A percentile compares a stretch with the other conserved stretches of the same genome.
phyloP scores from a whole-genome alignment of 1,284 basidiomycete species.

The Mrakiaceae sp. region DNA sequence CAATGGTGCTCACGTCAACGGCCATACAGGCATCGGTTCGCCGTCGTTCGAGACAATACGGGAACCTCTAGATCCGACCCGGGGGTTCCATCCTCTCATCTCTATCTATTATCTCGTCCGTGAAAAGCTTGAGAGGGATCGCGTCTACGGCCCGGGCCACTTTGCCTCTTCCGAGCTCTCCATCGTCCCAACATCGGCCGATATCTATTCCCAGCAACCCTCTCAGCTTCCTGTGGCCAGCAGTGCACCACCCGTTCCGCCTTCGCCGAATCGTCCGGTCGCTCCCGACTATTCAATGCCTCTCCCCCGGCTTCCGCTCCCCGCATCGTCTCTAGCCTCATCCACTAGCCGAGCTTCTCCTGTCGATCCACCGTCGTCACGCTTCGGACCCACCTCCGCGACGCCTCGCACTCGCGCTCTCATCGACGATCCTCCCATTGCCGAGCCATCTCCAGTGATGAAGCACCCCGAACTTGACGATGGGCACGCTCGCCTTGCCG shows the following conservation, averaged over 20 bases:
- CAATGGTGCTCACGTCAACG: not conserved
- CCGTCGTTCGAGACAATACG: slow-evolving; percentile 20
- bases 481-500: slow-evolving; percentile 39
- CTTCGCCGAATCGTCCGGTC: slow-evolving; percentile 18
- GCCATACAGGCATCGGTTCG: slow-evolving; percentile 10
- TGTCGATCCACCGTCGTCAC: slow-evolving; percentile 22
- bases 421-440: slow-evolving; percentile 18
- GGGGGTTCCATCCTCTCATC: slow-evolving; percentile 86
- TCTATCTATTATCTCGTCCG: slow-evolving; percentile 93
- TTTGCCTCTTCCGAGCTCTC: slow-evolving; percentile 84
- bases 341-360: slow-evolving; percentile 6
- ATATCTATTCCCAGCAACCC: slow-evolving; percentile 14
- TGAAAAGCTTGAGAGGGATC: slow-evolving; percentile 89
- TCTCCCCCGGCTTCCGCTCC: slow-evolving; percentile 65
- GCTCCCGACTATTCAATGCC: slow-evolving; percentile 60
- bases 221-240: slow-evolving; percentile 13
- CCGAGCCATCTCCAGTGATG: slow-evolving; percentile 25
- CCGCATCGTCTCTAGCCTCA: slow-evolving; percentile 48
- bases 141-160: slow-evolving; percentile 81
- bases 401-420: slow-evolving; percentile 19
- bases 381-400: slow-evolving; percentile 23
- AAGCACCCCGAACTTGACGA: slow-evolving; percentile 32
- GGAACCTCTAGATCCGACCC: slow-evolving; percentile 63
- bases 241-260: slow-evolving; percentile 19
- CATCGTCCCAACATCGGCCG: slow-evolving; percentile 20